Conservation (phyloP, 2,329 filamentous ascomycete genomes). For the Tolypocladium inflatum region DNA sequence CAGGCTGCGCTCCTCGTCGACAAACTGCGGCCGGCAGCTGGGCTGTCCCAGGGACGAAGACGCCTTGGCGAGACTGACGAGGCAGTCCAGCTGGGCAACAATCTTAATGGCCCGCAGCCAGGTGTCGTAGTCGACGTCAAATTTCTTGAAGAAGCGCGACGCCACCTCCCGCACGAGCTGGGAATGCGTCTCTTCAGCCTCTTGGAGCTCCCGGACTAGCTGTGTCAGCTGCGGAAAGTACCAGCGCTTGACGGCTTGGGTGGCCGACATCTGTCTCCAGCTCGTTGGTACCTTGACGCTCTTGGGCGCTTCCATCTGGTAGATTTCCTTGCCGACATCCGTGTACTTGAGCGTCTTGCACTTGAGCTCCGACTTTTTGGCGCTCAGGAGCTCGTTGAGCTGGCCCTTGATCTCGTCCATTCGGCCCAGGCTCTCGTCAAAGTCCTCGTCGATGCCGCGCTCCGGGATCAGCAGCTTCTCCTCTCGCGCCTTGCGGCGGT, state of each 20-base stretch:
- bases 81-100: slow-evolving; percentile 84
- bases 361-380: slow-evolving; percentile 63
- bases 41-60: slow-evolving; percentile 77
- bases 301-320: slow-evolving; percentile 89
- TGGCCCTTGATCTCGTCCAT: slow-evolving; percentile 69
- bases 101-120: slow-evolving; percentile 91
- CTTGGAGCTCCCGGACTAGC: slow-evolving; percentile 80
- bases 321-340: slow-evolving; percentile 93
- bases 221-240: slow-evolving; percentile 79
- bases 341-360: slow-evolving; percentile 65
- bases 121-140: slow-evolving; percentile 74
- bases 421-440: slow-evolving; percentile 70
- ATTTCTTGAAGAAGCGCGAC: slow-evolving; percentile 72
- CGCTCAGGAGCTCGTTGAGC: slow-evolving; percentile 60
- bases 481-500: slow-evolving; percentile 68
- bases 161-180: slow-evolving; percentile 86
- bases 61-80: slow-evolving; percentile 86
- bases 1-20: slow-evolving; percentile 74
- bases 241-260: slow-evolving; percentile 81
- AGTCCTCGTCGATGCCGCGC: slow-evolving; percentile 81
- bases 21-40: slow-evolving; percentile 80
- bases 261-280: slow-evolving; percentile 97
- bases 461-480: slow-evolving; percentile 78
- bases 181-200: slow-evolving; percentile 86
- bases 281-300: slow-evolving; percentile 71